A percentile compares a stretch with the other conserved stretches of the same genome.
phyloP scores from a whole-genome alignment of 176 grass and related monocot species.

The Carex littledalei region DNA sequence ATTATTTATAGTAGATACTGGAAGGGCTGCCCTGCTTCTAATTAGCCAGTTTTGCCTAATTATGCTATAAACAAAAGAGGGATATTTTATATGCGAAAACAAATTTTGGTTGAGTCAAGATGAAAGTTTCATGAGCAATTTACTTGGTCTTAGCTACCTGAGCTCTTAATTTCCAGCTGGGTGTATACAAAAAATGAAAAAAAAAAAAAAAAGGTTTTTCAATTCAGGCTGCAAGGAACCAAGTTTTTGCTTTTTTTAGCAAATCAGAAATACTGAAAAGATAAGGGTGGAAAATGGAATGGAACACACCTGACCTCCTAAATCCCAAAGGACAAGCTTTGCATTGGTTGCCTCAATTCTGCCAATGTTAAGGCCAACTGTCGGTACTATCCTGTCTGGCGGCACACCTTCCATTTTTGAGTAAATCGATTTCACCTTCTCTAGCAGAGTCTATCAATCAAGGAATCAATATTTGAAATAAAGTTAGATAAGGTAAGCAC shows the following conservation, averaged over 20 bases:
- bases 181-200: not conserved
- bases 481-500: not conserved
- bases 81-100: not conserved
- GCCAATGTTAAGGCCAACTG: slow-evolving; percentile 94
- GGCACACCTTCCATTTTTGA: slow-evolving; percentile 65
- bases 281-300: not conserved
- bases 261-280: not conserved
- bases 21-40: not conserved
- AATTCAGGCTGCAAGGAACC: not conserved
- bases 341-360: slow-evolving; percentile 87
- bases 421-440: slow-evolving; percentile 91
- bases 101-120: not conserved
- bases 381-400: slow-evolving; percentile 84
- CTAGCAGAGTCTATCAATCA: slow-evolving; percentile 69
- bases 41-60: not conserved
- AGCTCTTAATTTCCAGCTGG: not conserved
- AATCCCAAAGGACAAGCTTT: slow-evolving; percentile 97
- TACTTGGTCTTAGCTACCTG: not conserved
- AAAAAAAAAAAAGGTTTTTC: not conserved
- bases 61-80: slow-evolving; percentile 8
- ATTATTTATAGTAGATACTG: not conserved
- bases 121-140: not conserved
- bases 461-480: not conserved
- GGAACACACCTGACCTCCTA: slow-evolving; percentile 91
- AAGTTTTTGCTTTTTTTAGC: not conserved